These are phyloP conservation scores for Cyclotella baltica DNA, from an alignment of 108 stramenopile species.

Conservation along the genomic window DNA sequence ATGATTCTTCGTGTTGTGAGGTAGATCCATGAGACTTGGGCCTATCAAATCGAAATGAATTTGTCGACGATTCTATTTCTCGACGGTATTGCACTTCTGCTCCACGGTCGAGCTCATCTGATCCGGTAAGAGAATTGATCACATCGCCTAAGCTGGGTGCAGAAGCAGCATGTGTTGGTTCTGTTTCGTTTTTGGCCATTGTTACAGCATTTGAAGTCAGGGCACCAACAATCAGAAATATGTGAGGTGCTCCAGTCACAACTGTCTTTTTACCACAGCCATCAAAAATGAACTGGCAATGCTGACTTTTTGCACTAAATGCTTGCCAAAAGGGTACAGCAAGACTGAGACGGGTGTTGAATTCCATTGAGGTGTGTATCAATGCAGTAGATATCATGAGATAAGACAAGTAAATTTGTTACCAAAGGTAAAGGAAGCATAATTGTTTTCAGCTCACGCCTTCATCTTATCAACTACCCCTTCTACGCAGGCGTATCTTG, in stretches of 20 bases:
- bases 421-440: too few relatives aligned
- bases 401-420: too few relatives aligned
- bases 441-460: too few relatives aligned
- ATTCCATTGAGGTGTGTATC: too few relatives aligned
- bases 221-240: conserved; percentile 48
- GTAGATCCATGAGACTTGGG: neutral
- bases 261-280: conserved; percentile 27
- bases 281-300: conserved; percentile 47
- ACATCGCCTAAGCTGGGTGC: conserved; percentile 45
- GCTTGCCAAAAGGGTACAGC: conserved; percentile 73
- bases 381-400: too few relatives aligned
- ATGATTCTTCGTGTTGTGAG: conserved; percentile 1
- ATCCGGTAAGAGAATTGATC: conserved; percentile 27
- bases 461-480: conserved; percentile 59
- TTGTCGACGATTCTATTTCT: neutral
- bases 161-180: conserved; percentile 5
- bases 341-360: too few relatives aligned
- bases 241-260: conserved; percentile 31
- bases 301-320: conserved; percentile 51
- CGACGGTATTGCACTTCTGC: neutral
- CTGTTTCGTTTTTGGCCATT: neutral
- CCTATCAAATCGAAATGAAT: neutral
- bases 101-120: neutral
- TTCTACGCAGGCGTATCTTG: conserved; percentile 57
- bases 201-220: conserved; percentile 34